A percentile compares a stretch with the other conserved stretches of the same genome.
These are phyloP conservation scores for Apiotrichum sp. DNA, from an alignment of 1,284 basidiomycete species.

Conservation along the genomic window DNA sequence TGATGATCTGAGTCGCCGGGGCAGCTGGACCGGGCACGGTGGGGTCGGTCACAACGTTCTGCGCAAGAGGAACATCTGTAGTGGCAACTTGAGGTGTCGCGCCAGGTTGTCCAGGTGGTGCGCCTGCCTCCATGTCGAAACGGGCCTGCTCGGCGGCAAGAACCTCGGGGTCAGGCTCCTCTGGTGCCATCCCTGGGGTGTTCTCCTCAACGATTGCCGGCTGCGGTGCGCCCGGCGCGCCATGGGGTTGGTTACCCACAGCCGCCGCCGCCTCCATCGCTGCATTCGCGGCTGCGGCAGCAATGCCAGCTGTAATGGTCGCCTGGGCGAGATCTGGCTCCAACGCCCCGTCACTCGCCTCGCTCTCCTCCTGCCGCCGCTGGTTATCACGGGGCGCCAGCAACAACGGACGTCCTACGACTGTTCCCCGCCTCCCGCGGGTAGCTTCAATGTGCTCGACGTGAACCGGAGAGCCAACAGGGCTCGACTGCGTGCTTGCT, in stretches of 20 bases:
- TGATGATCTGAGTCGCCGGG: conserved; percentile 41
- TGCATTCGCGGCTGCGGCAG: conserved; percentile 29
- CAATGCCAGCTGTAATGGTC: conserved; percentile 29
- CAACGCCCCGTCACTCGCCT: conserved; percentile 33
- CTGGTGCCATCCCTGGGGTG: conserved; percentile 19
- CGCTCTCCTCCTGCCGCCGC: conserved; percentile 28
- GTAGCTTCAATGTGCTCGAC: conserved; percentile 26
- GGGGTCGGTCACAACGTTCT: conserved; percentile 13
- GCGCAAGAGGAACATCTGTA: conserved; percentile 13
- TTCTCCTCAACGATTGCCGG: conserved; percentile 27
- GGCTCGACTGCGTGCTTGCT: conserved; percentile 40
- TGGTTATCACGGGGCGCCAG: conserved; percentile 26
- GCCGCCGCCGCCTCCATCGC: conserved; percentile 21
- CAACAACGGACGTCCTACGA: conserved; percentile 37
- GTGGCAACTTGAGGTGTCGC: conserved; percentile 32
- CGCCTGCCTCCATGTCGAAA: conserved; percentile 43
- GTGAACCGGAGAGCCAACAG: conserved; percentile 37
- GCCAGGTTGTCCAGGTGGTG: conserved; percentile 42
- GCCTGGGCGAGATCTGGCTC: conserved; percentile 36
- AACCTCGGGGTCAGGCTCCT: conserved; percentile 36
- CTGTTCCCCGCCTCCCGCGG: conserved; percentile 28
- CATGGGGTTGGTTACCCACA: conserved; percentile 25
- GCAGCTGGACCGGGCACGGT: conserved; percentile 6
- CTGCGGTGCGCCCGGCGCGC: conserved; percentile 26
- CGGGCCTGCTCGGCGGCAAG: conserved; percentile 41